Evolutionary conservation across 257 asterid species (phyloP).

Genomic region (Voacanga thouarsii): DNA sequence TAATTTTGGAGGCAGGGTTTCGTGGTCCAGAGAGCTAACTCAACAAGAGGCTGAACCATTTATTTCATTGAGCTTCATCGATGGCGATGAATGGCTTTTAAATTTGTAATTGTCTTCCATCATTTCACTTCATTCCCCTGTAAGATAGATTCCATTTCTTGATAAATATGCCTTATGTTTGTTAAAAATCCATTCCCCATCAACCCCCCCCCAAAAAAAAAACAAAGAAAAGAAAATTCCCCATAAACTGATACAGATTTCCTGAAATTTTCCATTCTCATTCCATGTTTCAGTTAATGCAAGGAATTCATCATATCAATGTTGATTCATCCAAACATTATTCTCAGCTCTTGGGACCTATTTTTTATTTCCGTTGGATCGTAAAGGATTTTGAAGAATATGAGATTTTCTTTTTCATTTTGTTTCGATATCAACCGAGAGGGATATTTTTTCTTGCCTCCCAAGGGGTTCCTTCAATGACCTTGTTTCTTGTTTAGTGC

Average conservation of each 20-base stretch:
- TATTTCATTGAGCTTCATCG: conserved; percentile 73
- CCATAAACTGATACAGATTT: not conserved
- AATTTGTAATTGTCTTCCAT: conserved; percentile 27
- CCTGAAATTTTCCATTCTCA: not conserved
- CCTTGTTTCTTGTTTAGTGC: no score
- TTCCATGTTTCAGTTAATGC: not conserved
- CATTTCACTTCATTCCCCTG: not conserved
- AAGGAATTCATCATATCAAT: not conserved
- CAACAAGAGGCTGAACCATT: conserved; percentile 74
- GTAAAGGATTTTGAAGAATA: no score
- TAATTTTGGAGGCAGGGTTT: conserved; percentile 60
- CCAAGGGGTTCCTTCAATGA: no score
- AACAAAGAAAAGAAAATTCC: no score
- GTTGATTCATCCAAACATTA: no score
- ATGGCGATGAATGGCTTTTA: conserved; percentile 75
- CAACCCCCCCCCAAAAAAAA: no score
- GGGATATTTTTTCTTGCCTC: no score
- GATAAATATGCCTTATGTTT: not conserved
- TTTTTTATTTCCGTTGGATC: no score
- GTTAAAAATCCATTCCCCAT: not conserved
- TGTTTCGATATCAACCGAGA: no score
- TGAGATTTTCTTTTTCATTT: no score
- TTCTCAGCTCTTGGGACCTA: no score
- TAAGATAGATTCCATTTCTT: not conserved
- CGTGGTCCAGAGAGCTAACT: conserved; percentile 90